Evolutionary conservation across 805 yeast genomes (phyloP), one percentile per base, ranked within the genome.

Genomic region (Maudiozyma pseudohumilis): DNA sequence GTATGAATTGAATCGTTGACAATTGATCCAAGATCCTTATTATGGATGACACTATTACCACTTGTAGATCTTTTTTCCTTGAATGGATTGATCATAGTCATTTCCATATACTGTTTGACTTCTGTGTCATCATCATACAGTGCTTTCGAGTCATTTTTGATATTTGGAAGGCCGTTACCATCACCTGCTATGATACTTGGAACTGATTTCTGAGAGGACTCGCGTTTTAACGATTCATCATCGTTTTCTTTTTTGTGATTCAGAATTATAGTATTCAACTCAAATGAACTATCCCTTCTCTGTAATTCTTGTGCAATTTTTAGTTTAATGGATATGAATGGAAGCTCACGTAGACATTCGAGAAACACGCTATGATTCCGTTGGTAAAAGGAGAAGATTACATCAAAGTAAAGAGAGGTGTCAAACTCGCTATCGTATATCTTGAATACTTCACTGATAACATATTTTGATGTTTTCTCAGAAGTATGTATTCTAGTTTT

Each of bases 61-160:
- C 53, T 49, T 4, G 42, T 21, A 7, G 47, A 28, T 22, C 50
- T 34, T 9, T 43, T 45, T 19, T 42, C 44, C 5, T 42, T 45
- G 32, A 50, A 49, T 6, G 61, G 61, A 29, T 56, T 55, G 4
- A 58, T 57, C 63, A 57, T 59, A 1, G 63, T 59, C 56, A 59
- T 54, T 36, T 59, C 61, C 45, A 55, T 41, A 22, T 40, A 49
- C 26, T 35, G 48, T 30, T 43, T 47, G 8, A 52, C 53, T 13
- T 48, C 48, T 8, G 35, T 32, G 12, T 52, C 59, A 26, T 47
- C 51, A 1, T 37, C 40, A 3, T 29, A 37, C 12, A 26, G 31
- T 6, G 30, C 18, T 15, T 28, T 23, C 11, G 4, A 19, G n/a
- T 20, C 16, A 5, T 19, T 30, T 9, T 34, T 34, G 12, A 24